Base-by-base conservation (phyloP, 2,329 filamentous ascomycete species). In the Botrytis fabae region DNA sequence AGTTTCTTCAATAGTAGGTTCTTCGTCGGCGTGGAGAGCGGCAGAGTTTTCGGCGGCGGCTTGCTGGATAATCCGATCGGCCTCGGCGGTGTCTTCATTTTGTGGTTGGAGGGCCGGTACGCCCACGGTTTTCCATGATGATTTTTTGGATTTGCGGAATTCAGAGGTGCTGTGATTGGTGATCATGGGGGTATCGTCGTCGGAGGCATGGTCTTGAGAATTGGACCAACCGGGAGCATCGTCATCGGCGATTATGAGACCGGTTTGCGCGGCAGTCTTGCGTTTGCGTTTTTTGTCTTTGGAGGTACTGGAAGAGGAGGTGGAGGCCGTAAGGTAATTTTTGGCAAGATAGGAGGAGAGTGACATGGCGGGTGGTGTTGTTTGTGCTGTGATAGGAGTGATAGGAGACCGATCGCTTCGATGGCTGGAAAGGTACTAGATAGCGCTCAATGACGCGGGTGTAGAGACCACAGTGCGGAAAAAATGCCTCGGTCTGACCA, bases 301-400 rank as follows among this genome's bases (percentile, higher is more conserved):
- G 75, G 89, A 86, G 59, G 87, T 85, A 38, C 81, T 78, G 16
- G n/a, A 59, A 42, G 81, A 79, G 9, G n/a, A 12, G n/a, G 80
- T 82, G 77, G 92, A 89, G 59, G 91, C 90, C 2, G 87, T 93
- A 68, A 99, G 90, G 82, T 99, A 99, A 82, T 94, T 96, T 75
- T 93, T 92, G 54, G 95, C 95, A 51, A 99, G 89, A 80, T 98
- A 99, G 80, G 91, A 90, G 73, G 94, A 91, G 76, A 98, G 87
- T 14, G 84, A 86, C 88, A 91, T 91, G 75, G 75, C 81, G n/a
- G 8, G n/a, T 28, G 38, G n/a, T 57, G n/a, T 4, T 22, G 10
- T 3, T 25, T 32, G 38, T 46, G 18, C 28, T 32, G 40, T 46
- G 42, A 22, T 38, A 38, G 38, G 38, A 38, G 38, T 46, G 25